A percentile compares a stretch with the other conserved stretches of the same genome.
Conservation (phyloP, 352 stramenopile species). For the Phytophthora uliginosa region DNA sequence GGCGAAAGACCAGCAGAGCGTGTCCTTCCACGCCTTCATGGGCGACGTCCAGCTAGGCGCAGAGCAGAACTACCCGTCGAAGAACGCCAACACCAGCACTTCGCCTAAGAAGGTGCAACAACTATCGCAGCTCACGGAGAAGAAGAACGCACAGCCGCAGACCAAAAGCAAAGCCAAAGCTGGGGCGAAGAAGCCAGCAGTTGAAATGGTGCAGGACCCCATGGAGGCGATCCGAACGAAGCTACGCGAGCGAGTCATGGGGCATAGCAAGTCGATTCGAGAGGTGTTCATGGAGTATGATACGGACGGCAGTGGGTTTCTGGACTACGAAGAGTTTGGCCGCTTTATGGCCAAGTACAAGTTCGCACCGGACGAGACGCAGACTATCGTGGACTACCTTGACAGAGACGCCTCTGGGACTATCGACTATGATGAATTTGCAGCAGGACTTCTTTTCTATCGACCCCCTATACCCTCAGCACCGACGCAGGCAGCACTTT, state of each 20-base stretch:
- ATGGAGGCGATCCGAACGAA: slow-evolving; percentile 69
- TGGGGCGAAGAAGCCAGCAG: slow-evolving; percentile 10
- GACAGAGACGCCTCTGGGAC: slow-evolving; percentile 69
- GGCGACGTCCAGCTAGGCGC: slow-evolving; percentile 44
- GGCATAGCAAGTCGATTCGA: slow-evolving; percentile 77
- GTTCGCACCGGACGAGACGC: slow-evolving; percentile 58
- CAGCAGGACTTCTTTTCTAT: slow-evolving; percentile 73
- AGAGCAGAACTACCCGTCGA: slow-evolving; percentile 52
- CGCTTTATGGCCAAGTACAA: slow-evolving; percentile 75
- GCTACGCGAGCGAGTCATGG: slow-evolving; percentile 73
- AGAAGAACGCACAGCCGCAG: slow-evolving; percentile 27
- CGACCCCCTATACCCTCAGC: slow-evolving; percentile 37
- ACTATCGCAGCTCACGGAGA: slow-evolving; percentile 37
- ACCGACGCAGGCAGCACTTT: not conserved
- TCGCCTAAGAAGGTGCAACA: slow-evolving; percentile 53
- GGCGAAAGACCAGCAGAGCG: slow-evolving; percentile 38
- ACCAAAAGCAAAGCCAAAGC: slow-evolving; percentile 22
- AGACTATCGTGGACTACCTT: slow-evolving; percentile 56
- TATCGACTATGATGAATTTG: slow-evolving; percentile 84
- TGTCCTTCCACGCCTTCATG: slow-evolving; percentile 71
- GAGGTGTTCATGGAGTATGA: slow-evolving; percentile 83
- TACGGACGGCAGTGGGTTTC: slow-evolving; percentile 57
- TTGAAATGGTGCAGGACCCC: slow-evolving; percentile 36
- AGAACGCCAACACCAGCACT: slow-evolving; percentile 7
- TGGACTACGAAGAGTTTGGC: slow-evolving; percentile 78